Conservation (phyloP, 1,284 basidiomycete genomes). For the Paramarasmius palmivorus region DNA sequence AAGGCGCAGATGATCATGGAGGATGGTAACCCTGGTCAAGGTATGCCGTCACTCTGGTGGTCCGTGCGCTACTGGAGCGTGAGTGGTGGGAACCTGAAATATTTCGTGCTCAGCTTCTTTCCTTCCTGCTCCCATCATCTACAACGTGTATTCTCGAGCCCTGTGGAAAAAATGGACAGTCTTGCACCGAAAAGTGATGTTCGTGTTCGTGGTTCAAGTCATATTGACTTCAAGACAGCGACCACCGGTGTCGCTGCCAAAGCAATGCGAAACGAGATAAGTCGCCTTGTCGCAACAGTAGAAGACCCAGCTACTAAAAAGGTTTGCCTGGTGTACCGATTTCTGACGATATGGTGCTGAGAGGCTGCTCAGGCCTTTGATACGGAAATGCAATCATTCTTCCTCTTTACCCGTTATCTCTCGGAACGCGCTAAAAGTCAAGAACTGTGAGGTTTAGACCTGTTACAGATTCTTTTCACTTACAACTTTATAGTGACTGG, state of each 20-base stretch:
- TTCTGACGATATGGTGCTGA: conserved; percentile 9
- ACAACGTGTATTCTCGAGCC: too few species aligned
- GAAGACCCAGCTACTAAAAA: conserved; percentile 80
- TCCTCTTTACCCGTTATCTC: conserved; percentile 98
- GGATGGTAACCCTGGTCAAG: too few species aligned
- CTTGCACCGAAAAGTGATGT: conserved; percentile 52
- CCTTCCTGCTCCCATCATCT: too few species aligned
- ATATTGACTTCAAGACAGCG: conserved; percentile 95
- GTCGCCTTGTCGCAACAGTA: conserved; percentile 86
- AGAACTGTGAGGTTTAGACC: conserved; percentile 75
- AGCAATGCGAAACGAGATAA: conserved; percentile 98
- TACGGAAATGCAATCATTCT: conserved; percentile 98
- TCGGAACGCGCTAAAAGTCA: conserved; percentile 92
- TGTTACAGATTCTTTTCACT: conserved; percentile 10
- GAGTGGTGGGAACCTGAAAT: too few species aligned
- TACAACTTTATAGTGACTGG: conserved; percentile 74
- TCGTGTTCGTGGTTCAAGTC: conserved; percentile 65
- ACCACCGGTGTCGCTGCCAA: conserved; percentile 97
- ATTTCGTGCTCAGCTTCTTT: too few species aligned
- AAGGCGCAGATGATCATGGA: too few species aligned
- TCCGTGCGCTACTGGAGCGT: too few species aligned
- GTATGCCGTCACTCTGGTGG: too few species aligned
- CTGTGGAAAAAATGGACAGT: too few species aligned
- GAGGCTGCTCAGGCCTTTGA: conserved; percentile 77
- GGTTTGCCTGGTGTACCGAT: conserved; percentile 43